Percentiles rank a stretch among this genome's conserved stretches.
Conservation (phyloP, 768 basidiomycete genomes). For the Tulasnella sp. region DNA sequence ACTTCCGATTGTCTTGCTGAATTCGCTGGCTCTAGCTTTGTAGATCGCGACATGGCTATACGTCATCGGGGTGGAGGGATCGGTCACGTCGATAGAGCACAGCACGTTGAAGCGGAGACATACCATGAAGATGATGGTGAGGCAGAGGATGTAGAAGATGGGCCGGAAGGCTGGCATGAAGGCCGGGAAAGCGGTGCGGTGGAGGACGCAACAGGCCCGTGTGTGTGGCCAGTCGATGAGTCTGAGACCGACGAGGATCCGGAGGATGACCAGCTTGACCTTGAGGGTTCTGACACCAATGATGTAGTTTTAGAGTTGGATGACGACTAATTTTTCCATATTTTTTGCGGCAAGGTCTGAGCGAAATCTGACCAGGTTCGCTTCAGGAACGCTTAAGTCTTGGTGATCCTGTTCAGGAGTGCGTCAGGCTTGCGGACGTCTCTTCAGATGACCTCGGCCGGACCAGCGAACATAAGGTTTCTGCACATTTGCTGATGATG, state of each 20-base stretch:
- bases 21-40: slow-evolving; percentile 24
- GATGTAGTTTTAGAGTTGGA: background rate
- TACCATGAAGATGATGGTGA: background rate
- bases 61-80: slow-evolving; percentile 26
- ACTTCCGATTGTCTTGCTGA: background rate
- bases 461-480: no score
- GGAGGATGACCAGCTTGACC: background rate
- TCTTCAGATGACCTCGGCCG: no score
- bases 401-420: no score
- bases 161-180: no score
- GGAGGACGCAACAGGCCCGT: background rate
- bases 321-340: background rate
- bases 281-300: background rate
- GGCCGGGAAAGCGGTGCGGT: background rate
- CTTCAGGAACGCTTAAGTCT: no score
- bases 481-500: no score
- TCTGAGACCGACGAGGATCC: background rate
- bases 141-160: background rate
- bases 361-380: no score
- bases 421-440: no score
- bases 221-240: background rate
- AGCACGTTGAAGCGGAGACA: background rate
- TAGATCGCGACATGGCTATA: slow-evolving; percentile 29
- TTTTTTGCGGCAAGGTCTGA: no score
- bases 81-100: slow-evolving; percentile 24